Percentiles rank a stretch among this genome's conserved stretches.
These are phyloP conservation scores for Litsea cubeba DNA, from an alignment of 164 flowering plant genomes.

Conservation along the genomic window DNA sequence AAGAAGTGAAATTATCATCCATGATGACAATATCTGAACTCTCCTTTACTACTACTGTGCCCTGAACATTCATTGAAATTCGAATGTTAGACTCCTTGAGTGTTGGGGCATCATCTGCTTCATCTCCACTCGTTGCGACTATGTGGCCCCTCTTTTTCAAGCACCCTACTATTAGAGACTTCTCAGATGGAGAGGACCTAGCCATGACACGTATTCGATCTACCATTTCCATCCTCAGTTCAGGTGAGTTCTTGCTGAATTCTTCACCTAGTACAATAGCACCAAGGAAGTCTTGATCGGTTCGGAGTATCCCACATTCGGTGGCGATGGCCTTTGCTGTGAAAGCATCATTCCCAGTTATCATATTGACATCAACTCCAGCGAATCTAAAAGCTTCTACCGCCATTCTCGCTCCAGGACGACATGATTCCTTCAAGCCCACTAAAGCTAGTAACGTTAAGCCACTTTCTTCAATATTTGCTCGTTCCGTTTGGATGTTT, in stretches of 20 bases:
- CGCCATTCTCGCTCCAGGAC: constrained; percentile 48
- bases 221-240: constrained; percentile 21
- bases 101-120: constrained; percentile 57
- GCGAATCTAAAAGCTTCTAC: constrained; percentile 44
- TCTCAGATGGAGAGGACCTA: too few species aligned
- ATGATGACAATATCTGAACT: too few species aligned
- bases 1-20: too few species aligned
- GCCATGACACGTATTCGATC: too few species aligned
- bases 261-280: constrained; percentile 31
- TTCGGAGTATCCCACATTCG: constrained; percentile 53
- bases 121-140: constrained; percentile 41
- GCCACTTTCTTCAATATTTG: constrained; percentile 22
- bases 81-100: constrained; percentile 36
- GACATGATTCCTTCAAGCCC: constrained; percentile 58
- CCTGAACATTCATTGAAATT: constrained; percentile 40
- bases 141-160: constrained; percentile 24
- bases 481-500: background rate
- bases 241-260: constrained; percentile 30
- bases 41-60: constrained; percentile 12
- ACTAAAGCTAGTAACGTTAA: constrained; percentile 45
- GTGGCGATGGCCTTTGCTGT: constrained; percentile 61
- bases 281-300: constrained; percentile 18
- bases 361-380: constrained; percentile 53
- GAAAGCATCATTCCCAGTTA: constrained; percentile 58
- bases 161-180: too few species aligned